Evolutionary conservation across 768 basidiomycete species (phyloP).

Genomic region (Kwoniella sp.): DNA sequence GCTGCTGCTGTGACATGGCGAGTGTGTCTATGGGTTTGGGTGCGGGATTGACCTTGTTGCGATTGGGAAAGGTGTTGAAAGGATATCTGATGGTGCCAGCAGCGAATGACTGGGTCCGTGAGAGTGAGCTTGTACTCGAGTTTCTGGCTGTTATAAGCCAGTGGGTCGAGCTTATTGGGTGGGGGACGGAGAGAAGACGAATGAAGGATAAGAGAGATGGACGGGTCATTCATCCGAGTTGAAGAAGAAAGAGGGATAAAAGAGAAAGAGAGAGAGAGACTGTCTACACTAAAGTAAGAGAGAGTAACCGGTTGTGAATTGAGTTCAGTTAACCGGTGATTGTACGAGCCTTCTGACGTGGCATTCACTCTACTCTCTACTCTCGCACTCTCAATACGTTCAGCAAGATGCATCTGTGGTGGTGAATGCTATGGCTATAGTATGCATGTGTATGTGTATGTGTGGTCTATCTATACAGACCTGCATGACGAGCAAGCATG

Average conservation of each 20-base stretch:
- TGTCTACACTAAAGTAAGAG: not conserved
- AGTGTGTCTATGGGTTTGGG: not conserved
- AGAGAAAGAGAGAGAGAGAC: not conserved
- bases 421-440: too few species aligned
- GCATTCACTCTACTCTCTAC: too few species aligned
- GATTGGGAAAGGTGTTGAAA: not conserved
- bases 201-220: not conserved
- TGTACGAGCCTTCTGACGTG: too few species aligned
- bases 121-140: too few species aligned
- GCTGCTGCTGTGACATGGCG: conserved; percentile 21
- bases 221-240: not conserved
- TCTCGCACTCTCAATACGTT: too few species aligned
- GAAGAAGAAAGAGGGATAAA: not conserved
- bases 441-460: too few species aligned
- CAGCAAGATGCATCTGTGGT: too few species aligned
- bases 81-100: not conserved
- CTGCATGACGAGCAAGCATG: too few species aligned
- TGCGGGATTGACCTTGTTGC: not conserved
- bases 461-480: too few species aligned
- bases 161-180: not conserved
- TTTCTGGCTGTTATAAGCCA: not conserved
- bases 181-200: not conserved
- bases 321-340: too few species aligned
- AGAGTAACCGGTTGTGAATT: too few species aligned
- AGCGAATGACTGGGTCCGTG: too few species aligned